Evolutionary conservation across 495 filamentous ascomycete genomes (phyloP).

Genomic region (Penicillium taxi): DNA sequence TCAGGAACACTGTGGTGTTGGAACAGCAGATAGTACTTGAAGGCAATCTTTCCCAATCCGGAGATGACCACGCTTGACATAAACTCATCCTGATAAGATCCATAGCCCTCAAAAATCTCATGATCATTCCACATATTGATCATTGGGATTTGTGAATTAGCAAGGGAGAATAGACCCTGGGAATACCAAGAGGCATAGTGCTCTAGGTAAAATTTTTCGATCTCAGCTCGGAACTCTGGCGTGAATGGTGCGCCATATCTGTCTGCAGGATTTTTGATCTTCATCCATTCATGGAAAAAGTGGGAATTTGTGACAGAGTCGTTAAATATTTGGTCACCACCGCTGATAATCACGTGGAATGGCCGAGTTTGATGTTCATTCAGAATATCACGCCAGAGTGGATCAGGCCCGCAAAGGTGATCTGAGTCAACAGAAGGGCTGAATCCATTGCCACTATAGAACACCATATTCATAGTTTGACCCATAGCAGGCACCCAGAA

Average conservation of each 20-base stretch:
- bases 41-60: conserved; percentile 81
- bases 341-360: conserved; percentile 97
- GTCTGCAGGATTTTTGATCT: conserved; percentile 67
- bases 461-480: conserved; percentile 97
- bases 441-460: conserved; percentile 96
- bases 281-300: conserved; percentile 74
- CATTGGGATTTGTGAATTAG: conserved; percentile 94
- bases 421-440: conserved; percentile 69
- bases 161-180: conserved; percentile 86
- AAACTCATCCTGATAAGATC: conserved; percentile 85
- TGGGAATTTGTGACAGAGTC: conserved; percentile 65
- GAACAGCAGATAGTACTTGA: conserved; percentile 98
- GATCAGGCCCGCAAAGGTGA: conserved; percentile 82
- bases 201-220: conserved; percentile 80
- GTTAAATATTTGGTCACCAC: conserved; percentile 96
- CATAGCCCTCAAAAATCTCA: conserved; percentile 95
- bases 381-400: conserved; percentile 91
- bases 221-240: conserved; percentile 68
- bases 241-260: conserved; percentile 71
- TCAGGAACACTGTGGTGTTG: conserved; percentile 83
- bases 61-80: conserved; percentile 88
- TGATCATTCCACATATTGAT: conserved; percentile 97
- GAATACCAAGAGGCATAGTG: conserved; percentile 90
- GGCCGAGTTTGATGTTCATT: conserved; percentile 87
- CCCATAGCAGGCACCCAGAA: conserved; percentile 91